Base-by-base conservation (phyloP, 352 stramenopile genomes). In the Plasmopara viticola region DNA sequence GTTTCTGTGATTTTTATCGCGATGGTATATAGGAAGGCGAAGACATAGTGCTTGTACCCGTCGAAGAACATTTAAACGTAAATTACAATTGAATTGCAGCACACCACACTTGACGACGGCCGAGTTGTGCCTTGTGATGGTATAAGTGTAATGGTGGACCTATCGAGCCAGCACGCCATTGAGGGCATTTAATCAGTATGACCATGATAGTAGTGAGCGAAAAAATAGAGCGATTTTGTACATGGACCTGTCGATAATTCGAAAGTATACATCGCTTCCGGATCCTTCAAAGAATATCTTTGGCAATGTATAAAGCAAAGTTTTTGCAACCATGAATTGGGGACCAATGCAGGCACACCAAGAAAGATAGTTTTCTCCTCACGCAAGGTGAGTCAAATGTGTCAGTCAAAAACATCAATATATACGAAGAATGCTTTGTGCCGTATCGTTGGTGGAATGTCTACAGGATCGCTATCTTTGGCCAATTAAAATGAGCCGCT, bases 321-420 rank as follows among this genome's bases (percentile, higher is more conserved):
- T 46, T 40, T 15, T 51, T 45, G 45, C 18, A 35, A 51, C 17
- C 30, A 60, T 60, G 53, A 44, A 38, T 44, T 60, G 30, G 5
- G 9, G 5, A 34, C 5, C 30, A 34, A 34, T n/a, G n/a, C n/a
- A n/a, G n/a, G n/a, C n/a, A n/a, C n/a, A n/a, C n/a, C n/a, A n/a
- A n/a, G n/a, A 9, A 5, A 9, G 9, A 34, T 5, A 34, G 53
- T 44, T 25, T 14, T 17, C 52, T 44, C 37, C 52, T 30, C 48
- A 6, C 15, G 29, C 28, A 47, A 46, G 25, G 42, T 6, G 44
- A 58, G 10, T 47, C 33, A 33, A 43, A 43, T 30, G 51, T 58
- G 29, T 31, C 42, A 58, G 29, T 45, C 33, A 47, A 45, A 60
- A 53, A 60, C 48, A 49, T 53, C n/a, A 14, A 38, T 25, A 34